A percentile compares a stretch with the other conserved stretches of the same genome.
Conservation (phyloP, 208 protist genomes). For the Herpetomonas tarakana region DNA sequence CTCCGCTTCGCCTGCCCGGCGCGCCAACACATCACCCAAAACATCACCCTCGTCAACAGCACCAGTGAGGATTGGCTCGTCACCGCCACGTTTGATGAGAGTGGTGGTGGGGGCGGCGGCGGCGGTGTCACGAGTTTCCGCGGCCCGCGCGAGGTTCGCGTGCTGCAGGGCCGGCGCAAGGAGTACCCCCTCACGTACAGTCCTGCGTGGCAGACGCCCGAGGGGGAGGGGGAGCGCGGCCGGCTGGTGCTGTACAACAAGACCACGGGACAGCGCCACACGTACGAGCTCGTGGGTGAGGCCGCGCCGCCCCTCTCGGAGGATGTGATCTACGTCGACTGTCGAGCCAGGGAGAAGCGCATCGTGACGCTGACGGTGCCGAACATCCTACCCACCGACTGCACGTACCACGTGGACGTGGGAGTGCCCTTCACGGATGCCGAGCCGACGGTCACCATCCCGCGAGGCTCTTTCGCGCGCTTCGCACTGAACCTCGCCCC, state of each 20-base stretch:
- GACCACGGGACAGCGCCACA: constrained; percentile 79
- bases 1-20: constrained; percentile 89
- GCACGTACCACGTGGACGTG: constrained; percentile 76
- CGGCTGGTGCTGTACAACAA: constrained; percentile 84
- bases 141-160: constrained; percentile 76
- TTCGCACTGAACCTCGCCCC: constrained; percentile 80
- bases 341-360: constrained; percentile 65
- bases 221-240: constrained; percentile 50
- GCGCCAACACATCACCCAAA: constrained; percentile 85
- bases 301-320: constrained; percentile 89
- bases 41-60: constrained; percentile 85
- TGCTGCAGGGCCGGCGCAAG: constrained; percentile 56
- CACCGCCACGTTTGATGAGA: constrained; percentile 63
- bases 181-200: constrained; percentile 88
- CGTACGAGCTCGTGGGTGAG: constrained; percentile 80
- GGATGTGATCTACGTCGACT: constrained; percentile 73
- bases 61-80: constrained; percentile 86
- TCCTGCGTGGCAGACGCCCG: constrained; percentile 68
- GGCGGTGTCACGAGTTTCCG: constrained; percentile 39
- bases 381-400: constrained; percentile 63
- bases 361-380: constrained; percentile 63
- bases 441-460: constrained; percentile 50
- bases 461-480: constrained; percentile 35
- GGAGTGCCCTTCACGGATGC: constrained; percentile 86
- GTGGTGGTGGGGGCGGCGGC: constrained; percentile 16